Evolutionary conservation across 1,284 basidiomycete species (phyloP), one percentile per base, ranked within the genome.

Genomic region (Cutaneotrichosporon dermatis): DNA sequence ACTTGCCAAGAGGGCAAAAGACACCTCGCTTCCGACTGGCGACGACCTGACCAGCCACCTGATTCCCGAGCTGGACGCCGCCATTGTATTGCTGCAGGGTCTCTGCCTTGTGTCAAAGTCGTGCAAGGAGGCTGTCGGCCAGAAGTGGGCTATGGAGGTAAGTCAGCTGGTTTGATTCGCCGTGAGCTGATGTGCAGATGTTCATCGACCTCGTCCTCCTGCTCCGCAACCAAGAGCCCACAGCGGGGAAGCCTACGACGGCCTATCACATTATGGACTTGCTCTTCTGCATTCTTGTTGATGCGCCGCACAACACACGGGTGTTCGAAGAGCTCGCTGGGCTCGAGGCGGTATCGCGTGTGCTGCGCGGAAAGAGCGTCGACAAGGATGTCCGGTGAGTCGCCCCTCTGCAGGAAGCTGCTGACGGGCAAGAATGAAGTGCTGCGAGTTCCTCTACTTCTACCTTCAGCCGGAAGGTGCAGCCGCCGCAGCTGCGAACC

Each of bases 381-480:
- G 85, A 87, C 13, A 85, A 89, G 58, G 88, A 90, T 79, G 88
- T 92, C 57, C 81, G 89, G 91, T 92, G 62, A 61, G 85, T 53
- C 25, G 3, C 25, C 25, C 2, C 25, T 25, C 2, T 25, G 2
- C 25, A 3, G 3, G 25, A 25, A 3, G 25, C 3, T 25, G 35
- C 52, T 65, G 43, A 62, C 48, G 41, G 33, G 61, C 25, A 49
- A 93, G 91, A 67, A 93, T 94, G 88, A 93, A 94, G 79, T 92
- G 90, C 65, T 82, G 94, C 33, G 92, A 94, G 72, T 92, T 94
- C 69, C 79, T 95, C 4, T 93, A 93, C 75, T 94, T 92, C 73
- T 95, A 94, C 73, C 82, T 95, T 4, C 80, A 92, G 54, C 91
- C 92, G 61, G 91, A 94, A 46, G n/a, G 49, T 25, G 25, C 25